Conservation (phyloP, 805 yeast species). For the Cyberlindnera veronae region DNA sequence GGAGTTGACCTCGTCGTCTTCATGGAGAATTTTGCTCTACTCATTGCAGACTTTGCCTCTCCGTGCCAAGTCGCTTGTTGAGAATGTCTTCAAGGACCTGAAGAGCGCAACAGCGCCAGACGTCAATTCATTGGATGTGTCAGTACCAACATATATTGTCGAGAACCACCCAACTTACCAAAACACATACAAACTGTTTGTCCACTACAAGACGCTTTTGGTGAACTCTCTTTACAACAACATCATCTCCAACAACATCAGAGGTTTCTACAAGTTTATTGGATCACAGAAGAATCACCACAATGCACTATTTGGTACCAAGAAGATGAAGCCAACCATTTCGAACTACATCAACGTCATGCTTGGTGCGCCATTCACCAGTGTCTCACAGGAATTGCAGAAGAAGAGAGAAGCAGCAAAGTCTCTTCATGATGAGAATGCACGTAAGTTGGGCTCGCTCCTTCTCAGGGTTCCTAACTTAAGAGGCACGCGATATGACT, state of each 20-base stretch:
- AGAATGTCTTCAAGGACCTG: constrained; percentile 28
- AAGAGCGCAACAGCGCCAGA: constrained; percentile 14
- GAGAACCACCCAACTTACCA: constrained; percentile 9
- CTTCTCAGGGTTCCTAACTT: constrained; percentile 32
- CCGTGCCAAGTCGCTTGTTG: constrained; percentile 17
- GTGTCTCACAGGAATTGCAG: constrained; percentile 30
- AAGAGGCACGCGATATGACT: constrained; percentile 3
- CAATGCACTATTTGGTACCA: constrained; percentile 14
- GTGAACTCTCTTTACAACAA: constrained; percentile 17
- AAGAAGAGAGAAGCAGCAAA: constrained; percentile 23
- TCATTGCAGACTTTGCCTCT: constrained; percentile 38
- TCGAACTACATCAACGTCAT: constrained; percentile 27
- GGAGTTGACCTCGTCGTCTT: constrained; percentile 36
- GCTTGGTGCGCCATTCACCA: constrained; percentile 35
- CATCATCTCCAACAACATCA: constrained; percentile 18
- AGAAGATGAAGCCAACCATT: not conserved
- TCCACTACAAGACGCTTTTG: constrained; percentile 13
- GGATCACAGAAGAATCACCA: constrained; percentile 29
- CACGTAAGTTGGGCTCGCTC: constrained; percentile 35
- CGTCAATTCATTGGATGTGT: constrained; percentile 6
- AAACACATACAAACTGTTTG: constrained; percentile 12
- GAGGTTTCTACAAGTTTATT: constrained; percentile 18
- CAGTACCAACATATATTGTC: constrained; percentile 9
- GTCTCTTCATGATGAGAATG: constrained; percentile 29
- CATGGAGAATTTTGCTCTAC: constrained; percentile 32